Evolutionary conservation across 2,329 filamentous ascomycete genomes (phyloP).

Genomic region (Penicillium rolfsii): DNA sequence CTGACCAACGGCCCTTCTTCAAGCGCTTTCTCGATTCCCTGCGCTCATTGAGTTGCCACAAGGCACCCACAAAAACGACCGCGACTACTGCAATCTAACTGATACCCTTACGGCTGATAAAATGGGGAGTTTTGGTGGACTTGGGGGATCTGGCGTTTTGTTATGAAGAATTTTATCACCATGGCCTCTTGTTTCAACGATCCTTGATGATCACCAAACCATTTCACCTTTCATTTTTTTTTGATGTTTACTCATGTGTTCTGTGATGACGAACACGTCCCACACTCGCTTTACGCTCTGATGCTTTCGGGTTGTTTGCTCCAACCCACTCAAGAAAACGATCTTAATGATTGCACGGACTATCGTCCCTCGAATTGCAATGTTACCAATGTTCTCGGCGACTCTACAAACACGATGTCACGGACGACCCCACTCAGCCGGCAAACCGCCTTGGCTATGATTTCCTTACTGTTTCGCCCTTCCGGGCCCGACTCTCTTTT

Average conservation of each 20-base stretch:
- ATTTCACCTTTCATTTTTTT: conserved; percentile 15
- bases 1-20: conserved; percentile 23
- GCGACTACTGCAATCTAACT: conserved; percentile 24
- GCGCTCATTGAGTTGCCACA: conserved; percentile 29
- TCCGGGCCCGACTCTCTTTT: conserved; percentile 8
- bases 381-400: conserved; percentile 8
- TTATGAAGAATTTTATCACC: neutral
- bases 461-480: neutral
- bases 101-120: neutral
- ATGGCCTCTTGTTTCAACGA: conserved; percentile 17
- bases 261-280: conserved; percentile 18
- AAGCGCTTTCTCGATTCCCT: conserved; percentile 29
- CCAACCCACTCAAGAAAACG: conserved; percentile 9
- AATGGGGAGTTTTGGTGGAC: conserved; percentile 21
- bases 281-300: conserved; percentile 16
- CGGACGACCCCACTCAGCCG: neutral
- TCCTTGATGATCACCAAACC: conserved; percentile 5
- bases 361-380: neutral
- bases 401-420: conserved; percentile 8
- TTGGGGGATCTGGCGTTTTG: conserved; percentile 13
- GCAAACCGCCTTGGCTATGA: conserved; percentile 5
- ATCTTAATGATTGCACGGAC: conserved; percentile 20
- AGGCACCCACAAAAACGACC: conserved; percentile 20
- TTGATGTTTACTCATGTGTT: conserved; percentile 15
- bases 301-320: neutral